Conservation (phyloP, 495 filamentous ascomycete species). For the Jackrogersella minutella region DNA sequence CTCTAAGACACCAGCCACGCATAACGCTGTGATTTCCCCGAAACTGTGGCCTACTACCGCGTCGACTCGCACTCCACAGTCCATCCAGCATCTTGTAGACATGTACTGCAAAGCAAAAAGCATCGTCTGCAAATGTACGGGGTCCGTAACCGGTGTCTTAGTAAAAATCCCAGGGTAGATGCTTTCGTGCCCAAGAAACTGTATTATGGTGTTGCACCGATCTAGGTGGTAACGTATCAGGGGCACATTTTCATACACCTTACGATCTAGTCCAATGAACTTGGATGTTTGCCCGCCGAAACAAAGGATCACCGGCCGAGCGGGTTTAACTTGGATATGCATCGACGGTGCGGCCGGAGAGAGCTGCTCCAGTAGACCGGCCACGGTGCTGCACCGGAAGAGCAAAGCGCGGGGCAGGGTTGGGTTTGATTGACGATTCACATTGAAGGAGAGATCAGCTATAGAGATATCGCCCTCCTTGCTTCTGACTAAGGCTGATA, state of each 20-base stretch:
- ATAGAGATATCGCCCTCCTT: neutral
- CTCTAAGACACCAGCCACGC: conserved; percentile 44
- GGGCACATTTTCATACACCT: conserved; percentile 44
- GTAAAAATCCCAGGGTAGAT: conserved; percentile 61
- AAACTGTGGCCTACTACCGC: conserved; percentile 57
- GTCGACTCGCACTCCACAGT: conserved; percentile 45
- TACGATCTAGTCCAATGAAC: conserved; percentile 51
- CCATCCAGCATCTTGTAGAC: conserved; percentile 56
- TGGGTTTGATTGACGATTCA: neutral
- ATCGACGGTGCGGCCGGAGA: neutral
- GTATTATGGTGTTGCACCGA: conserved; percentile 41
- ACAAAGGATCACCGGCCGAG: conserved; percentile 55
- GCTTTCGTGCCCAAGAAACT: conserved; percentile 41
- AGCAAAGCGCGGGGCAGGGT: neutral
- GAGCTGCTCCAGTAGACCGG: conserved; percentile 44
- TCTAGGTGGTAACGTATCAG: conserved; percentile 54
- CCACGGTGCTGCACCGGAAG: conserved; percentile 39
- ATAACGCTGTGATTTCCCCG: conserved; percentile 57
- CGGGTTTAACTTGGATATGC: conserved; percentile 2
- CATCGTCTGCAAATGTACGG: conserved; percentile 53
- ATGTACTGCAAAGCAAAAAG: conserved; percentile 59
- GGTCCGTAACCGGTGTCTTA: conserved; percentile 45
- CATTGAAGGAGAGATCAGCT: neutral
- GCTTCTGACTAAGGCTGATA: neutral
- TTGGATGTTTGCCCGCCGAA: conserved; percentile 62